phyloP scores from a whole-genome alignment of 2,329 filamentous ascomycete genomes.

The Aspergillus quadrilineatus region DNA sequence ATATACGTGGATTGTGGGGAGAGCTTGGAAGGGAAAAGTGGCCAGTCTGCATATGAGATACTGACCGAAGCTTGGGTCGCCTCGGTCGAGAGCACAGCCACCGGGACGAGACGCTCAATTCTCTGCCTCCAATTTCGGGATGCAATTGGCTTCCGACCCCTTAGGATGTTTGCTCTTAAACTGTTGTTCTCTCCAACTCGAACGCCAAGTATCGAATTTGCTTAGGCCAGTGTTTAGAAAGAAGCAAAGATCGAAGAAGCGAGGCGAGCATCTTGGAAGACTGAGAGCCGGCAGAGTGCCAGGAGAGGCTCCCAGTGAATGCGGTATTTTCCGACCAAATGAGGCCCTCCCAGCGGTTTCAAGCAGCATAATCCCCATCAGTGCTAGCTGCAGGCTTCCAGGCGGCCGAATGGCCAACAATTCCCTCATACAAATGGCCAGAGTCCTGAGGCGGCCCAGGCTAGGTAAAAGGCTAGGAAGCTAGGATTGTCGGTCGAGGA shows the following conservation, averaged over 20 bases:
- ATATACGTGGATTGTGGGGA: conserved; percentile 18
- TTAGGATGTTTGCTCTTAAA: neutral
- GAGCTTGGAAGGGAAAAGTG: neutral
- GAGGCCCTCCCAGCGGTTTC: neutral
- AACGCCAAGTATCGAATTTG: neutral
- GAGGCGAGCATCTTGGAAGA: neutral
- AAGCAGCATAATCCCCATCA: conserved; percentile 19
- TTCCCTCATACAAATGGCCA: conserved; percentile 22
- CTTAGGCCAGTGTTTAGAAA: neutral
- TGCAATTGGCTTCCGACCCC: neutral
- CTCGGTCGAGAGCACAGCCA: conserved; percentile 12
- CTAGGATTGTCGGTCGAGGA: neutral
- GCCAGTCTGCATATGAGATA: neutral
- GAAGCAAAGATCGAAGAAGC: neutral
- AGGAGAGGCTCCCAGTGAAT: neutral
- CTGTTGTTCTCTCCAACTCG: neutral
- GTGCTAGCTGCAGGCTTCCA: conserved; percentile 16
- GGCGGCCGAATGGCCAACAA: conserved; percentile 18
- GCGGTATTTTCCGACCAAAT: conserved; percentile 13
- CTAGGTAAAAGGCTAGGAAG: too few species aligned
- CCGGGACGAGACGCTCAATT: neutral
- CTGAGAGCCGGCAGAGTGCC: neutral
- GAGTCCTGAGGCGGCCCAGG: neutral
- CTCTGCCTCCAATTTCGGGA: neutral
- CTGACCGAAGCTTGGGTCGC: neutral